Evolutionary conservation across 371 early-diverging fungal species (phyloP).

Genomic region (Mortierella sp.): DNA sequence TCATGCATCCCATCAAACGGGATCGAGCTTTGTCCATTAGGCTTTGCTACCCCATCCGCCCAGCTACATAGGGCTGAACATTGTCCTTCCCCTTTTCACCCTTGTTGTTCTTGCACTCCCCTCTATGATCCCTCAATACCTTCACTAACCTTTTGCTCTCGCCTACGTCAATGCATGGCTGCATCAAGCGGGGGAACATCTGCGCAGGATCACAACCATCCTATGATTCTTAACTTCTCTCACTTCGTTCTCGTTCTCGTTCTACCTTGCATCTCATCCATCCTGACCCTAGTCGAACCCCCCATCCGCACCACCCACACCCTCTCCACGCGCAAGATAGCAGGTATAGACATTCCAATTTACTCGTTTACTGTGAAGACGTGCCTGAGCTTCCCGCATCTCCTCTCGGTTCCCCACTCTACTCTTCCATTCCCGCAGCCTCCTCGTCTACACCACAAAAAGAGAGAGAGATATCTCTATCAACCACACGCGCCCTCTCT

Average conservation of each 20-base stretch:
- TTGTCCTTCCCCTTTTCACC: conserved; percentile 23
- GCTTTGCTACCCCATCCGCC: no score
- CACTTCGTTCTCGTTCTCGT: background rate
- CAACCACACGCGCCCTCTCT: no score
- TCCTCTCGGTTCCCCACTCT: background rate
- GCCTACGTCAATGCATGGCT: background rate
- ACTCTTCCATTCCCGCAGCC: background rate
- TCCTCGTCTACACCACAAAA: background rate
- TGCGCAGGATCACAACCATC: background rate
- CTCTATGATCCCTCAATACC: background rate
- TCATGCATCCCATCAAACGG: background rate
- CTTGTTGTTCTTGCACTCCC: background rate
- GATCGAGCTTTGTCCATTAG: no score
- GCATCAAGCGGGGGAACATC: background rate
- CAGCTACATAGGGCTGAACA: conserved; percentile 9
- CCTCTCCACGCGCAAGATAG: no score
- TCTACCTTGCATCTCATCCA: background rate
- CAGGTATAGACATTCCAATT: no score
- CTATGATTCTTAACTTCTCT: conserved; percentile 7
- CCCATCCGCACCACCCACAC: no score
- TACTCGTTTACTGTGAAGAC: no score
- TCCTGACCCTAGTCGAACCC: background rate
- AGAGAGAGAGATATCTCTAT: background rate
- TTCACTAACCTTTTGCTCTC: background rate
- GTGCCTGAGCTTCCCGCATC: no score